These are phyloP conservation scores for Talaromyces sp. DNA, from an alignment of 2,329 filamentous ascomycete species.

Conservation along the genomic window DNA sequence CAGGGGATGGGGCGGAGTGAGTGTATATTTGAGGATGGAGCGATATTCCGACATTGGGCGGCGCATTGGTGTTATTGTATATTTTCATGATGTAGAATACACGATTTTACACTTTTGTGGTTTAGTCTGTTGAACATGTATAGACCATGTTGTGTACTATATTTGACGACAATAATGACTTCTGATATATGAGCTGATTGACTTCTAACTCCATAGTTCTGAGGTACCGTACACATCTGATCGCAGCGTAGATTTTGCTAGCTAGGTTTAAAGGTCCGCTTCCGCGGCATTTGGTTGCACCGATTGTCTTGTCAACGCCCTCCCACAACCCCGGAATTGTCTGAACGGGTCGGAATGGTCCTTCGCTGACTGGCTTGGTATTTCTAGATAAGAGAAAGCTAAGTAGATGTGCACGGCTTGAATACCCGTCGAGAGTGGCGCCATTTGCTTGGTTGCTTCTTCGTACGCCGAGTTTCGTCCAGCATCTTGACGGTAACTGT, in stretches of 20 bases:
- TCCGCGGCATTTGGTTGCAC: not conserved
- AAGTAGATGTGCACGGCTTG: not conserved
- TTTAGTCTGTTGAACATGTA: not conserved
- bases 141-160: not conserved
- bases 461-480: not conserved
- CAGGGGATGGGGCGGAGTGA: slow-evolving; percentile 10
- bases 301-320: not conserved
- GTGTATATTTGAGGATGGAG: not conserved
- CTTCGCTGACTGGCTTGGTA: not conserved
- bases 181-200: not conserved
- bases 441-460: not conserved
- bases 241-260: not conserved
- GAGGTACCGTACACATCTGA: not conserved
- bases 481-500: not conserved
- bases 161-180: not conserved
- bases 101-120: not conserved
- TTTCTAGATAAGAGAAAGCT: not conserved
- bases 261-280: not conserved
- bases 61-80: not conserved
- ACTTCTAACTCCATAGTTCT: not conserved
- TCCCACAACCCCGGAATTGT: not conserved
- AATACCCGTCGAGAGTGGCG: too few species aligned
- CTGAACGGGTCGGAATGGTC: not conserved
- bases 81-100: not conserved
- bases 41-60: not conserved